Evolutionary conservation across 345 rosid species (phyloP).

Genomic region (Gossypium ekmanianum): DNA sequence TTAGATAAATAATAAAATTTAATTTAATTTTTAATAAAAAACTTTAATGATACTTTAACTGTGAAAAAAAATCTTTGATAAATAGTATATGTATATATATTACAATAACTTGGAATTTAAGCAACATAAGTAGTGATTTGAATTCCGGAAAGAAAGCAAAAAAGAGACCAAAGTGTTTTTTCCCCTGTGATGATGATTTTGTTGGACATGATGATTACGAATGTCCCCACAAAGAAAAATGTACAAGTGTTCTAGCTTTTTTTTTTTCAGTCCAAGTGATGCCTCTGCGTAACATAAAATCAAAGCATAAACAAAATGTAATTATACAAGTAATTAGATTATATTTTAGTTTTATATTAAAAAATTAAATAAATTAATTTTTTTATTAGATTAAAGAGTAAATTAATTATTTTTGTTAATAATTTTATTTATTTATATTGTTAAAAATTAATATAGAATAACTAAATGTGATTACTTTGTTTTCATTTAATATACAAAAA

Average conservation of each 20-base stretch:
- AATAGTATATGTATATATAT: no score
- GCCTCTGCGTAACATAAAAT: not conserved
- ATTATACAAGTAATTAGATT: no score
- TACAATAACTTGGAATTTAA: not conserved
- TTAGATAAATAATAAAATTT: no score
- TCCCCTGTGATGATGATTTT: constrained; percentile 25
- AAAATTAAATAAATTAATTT: no score
- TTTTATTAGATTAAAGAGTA: fast-evolving
- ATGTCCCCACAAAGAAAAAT: constrained; percentile 26
- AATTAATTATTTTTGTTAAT: no score
- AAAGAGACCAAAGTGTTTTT: not conserved
- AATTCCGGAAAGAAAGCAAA: not conserved
- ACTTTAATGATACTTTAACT: no score
- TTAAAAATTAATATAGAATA: no score
- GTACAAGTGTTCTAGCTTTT: constrained; percentile 7
- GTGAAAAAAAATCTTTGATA: no score
- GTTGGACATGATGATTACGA: constrained; percentile 24
- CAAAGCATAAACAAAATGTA: not conserved
- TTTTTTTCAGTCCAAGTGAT: not conserved
- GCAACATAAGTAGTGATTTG: not conserved
- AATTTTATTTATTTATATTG: fast-evolving
- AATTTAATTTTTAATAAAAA: no score
- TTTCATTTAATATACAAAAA: no score
- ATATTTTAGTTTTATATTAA: no score
- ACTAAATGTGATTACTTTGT: no score